Percentiles rank a stretch among this genome's conserved stretches.
phyloP scores from a whole-genome alignment of 257 asterid species.

The Handroanthus guayacan region DNA sequence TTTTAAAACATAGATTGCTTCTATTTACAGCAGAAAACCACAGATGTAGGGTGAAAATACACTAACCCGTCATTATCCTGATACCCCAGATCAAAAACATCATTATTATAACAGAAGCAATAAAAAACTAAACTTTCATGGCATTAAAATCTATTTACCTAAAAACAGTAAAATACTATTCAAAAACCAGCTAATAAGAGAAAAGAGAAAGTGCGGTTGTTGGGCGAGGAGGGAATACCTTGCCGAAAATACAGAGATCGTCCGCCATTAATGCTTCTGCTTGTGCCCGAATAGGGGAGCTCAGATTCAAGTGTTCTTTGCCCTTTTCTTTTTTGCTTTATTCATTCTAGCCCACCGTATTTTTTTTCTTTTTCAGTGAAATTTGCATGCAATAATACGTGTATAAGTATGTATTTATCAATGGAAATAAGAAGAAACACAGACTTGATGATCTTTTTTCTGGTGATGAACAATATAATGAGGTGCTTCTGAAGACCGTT shows the following conservation, averaged over 20 bases:
- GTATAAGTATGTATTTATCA: conserved; percentile 27
- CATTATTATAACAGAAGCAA: conserved; percentile 8
- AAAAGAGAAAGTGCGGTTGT: not conserved
- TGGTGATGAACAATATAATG: conserved; percentile 46
- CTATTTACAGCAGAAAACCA: conserved; percentile 1
- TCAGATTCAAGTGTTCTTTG: conserved; percentile 51
- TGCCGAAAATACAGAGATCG: conserved; percentile 61
- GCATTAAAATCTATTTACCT: not conserved
- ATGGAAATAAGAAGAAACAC: conserved; percentile 6
- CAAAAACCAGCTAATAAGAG: conserved; percentile 25
- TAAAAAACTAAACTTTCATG: conserved; percentile 3
- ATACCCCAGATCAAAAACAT: conserved; percentile 47
- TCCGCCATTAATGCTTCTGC: conserved; percentile 62
- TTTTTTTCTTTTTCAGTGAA: conserved; percentile 17
- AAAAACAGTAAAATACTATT: conserved; percentile 16
- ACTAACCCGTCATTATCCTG: conserved; percentile 3
- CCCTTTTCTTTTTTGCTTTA: conserved; percentile 56
- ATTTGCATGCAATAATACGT: conserved; percentile 47
- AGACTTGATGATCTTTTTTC: conserved; percentile 34
- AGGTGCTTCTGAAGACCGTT: conserved; percentile 38
- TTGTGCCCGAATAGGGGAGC: conserved; percentile 45
- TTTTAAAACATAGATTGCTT: conserved; percentile 28
- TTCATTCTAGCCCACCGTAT: conserved; percentile 36
- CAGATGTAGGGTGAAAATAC: conserved; percentile 19
- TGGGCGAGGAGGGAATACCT: conserved; percentile 49